Evolutionary conservation across 163 green algal genomes (phyloP).

Genomic region (Botryococcus braunii): DNA sequence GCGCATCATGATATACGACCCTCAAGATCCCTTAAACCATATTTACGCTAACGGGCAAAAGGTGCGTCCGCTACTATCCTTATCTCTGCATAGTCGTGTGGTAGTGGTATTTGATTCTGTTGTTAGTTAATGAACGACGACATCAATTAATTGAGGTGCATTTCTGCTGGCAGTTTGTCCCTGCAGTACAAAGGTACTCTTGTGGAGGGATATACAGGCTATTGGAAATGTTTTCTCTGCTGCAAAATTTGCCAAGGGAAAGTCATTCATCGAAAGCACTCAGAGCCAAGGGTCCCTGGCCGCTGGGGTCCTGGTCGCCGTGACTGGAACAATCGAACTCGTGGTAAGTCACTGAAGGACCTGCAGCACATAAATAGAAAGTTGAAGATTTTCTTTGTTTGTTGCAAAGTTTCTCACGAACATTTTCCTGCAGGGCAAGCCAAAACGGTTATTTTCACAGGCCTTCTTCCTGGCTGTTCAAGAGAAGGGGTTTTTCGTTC

Average conservation of each 20-base stretch:
- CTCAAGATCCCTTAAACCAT: neutral
- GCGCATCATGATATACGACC: slow-evolving; percentile 30
- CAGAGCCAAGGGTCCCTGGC: neutral
- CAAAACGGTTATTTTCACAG: slow-evolving; percentile 54
- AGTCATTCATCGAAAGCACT: neutral
- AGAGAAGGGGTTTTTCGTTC: slow-evolving; percentile 70
- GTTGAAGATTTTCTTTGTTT: too few relatives aligned
- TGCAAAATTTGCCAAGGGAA: neutral
- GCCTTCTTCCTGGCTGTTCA: slow-evolving; percentile 73
- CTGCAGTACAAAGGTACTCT: too few relatives aligned
- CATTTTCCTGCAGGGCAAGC: slow-evolving; percentile 11
- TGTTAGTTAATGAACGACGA: neutral
- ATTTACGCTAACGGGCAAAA: neutral
- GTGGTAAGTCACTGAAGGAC: neutral
- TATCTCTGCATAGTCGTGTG: neutral
- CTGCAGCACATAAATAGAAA: too few relatives aligned
- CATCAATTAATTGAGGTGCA: neutral
- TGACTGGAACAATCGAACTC: neutral
- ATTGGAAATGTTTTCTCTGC: too few relatives aligned
- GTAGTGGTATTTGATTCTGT: neutral
- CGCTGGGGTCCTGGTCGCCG: neutral
- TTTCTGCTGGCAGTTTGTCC: neutral
- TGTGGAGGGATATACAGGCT: too few relatives aligned
- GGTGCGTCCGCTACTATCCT: neutral
- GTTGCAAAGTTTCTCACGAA: neutral